Base-by-base conservation (phyloP, 2,329 filamentous ascomycete genomes). In the Celoporthe dispersa region DNA sequence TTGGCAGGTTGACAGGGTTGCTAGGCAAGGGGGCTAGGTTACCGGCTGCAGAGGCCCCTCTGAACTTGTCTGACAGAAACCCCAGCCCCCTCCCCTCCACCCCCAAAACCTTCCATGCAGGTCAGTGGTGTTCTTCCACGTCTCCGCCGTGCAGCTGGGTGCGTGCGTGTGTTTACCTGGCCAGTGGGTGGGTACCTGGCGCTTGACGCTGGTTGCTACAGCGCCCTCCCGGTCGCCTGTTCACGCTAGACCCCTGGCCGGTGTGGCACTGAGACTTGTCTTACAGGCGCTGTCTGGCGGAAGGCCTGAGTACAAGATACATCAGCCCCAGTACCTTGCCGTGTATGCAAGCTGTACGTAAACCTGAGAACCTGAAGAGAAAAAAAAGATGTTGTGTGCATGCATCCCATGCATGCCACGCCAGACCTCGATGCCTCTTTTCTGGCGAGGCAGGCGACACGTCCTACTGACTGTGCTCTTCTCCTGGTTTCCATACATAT, bases 181-280 rank as follows among this genome's bases (percentile, higher is more conserved):
- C 37, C 7, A n/a, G 44, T 48, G 44, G 44, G 44, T 22, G n/a
- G n/a, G n/a, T 8, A 16, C 63, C 14, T 53, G 61, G 33, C 28
- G 41, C 41, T 51, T 44, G 25, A 59, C 39, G 25, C 41, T 41
- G 41, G 62, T 64, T 64, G 62, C 62, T 53, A 64, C 31, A 53
- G 62, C 41, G 62, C 62, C 31, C 28, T n/a, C 60, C 60, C 60
- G 60, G 60, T n/a, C 37, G 35, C n/a, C 60, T 12, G 35, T 16
- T 25, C 39, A 48, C 62, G 62, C 62, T 33, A 51, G 37, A 19
- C 6, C 41, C 6, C 53, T 39, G 33, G 28, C 19, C 28, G 2
- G 19, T 31, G 31, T 22, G 63, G 31, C 28, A 65, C 44, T 35
- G 63, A 12, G 63, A 65, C 63, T 28, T 55, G 63, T 35, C 41